phyloP scores from a whole-genome alignment of 164 flowering plant genomes.

The Akebia trifoliata region DNA sequence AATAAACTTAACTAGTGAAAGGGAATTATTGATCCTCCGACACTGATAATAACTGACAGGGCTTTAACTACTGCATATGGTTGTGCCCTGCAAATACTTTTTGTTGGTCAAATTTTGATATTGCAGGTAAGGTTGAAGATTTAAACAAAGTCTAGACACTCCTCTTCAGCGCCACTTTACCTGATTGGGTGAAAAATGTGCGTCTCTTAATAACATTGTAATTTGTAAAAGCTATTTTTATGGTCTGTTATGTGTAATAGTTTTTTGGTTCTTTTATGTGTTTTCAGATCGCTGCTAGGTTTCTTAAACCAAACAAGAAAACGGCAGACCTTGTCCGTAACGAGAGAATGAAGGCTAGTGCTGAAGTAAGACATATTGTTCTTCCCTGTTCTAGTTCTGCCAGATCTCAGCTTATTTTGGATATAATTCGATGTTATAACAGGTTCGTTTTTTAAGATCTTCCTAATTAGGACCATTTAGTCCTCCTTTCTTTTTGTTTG shows the following conservation, averaged over 20 bases:
- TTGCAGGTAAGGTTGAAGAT: slow-evolving; percentile 84
- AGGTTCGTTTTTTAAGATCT: slow-evolving; percentile 41
- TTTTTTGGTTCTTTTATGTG: background rate
- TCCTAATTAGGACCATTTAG: no score
- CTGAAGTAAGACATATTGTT: slow-evolving; percentile 75
- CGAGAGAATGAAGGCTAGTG: slow-evolving; percentile 93
- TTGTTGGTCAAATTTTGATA: slow-evolving; percentile 1
- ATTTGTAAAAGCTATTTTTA: background rate
- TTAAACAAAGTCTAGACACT: slow-evolving; percentile 85
- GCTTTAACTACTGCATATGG: background rate
- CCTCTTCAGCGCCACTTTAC: slow-evolving; percentile 96
- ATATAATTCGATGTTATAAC: slow-evolving; percentile 80
- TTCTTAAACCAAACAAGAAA: slow-evolving; percentile 66
- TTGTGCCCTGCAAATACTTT: background rate
- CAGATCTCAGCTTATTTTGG: slow-evolving; percentile 74
- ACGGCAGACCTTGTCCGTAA: slow-evolving; percentile 91
- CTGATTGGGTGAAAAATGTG: slow-evolving; percentile 82
- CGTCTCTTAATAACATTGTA: slow-evolving; percentile 10
- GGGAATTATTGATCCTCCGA: no score
- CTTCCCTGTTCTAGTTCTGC: slow-evolving; percentile 78
- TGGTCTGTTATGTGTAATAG: background rate
- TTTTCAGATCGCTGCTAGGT: slow-evolving; percentile 63
- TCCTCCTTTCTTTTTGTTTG: background rate
- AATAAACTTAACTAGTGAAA: no score
- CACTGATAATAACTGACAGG: background rate